phyloP scores from a whole-genome alignment of 495 filamentous ascomycete species.

The Hypoxylon lenormandii region DNA sequence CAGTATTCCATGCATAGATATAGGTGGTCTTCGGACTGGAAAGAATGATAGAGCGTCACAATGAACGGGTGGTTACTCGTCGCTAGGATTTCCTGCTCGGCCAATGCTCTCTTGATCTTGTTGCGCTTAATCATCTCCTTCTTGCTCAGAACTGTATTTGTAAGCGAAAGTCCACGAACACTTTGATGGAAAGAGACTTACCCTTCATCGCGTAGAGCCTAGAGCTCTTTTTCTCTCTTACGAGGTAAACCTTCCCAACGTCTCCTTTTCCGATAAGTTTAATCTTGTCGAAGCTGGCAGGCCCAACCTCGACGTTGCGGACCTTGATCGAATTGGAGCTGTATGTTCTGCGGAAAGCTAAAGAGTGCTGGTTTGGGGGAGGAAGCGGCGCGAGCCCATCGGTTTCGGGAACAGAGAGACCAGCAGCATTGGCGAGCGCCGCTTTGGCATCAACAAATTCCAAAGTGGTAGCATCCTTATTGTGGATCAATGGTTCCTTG shows the following conservation, averaged over 20 bases:
- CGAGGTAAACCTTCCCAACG: conserved; percentile 97
- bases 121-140: conserved; percentile 99
- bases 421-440: conserved; percentile 43
- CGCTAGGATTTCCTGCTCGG: conserved; percentile 96
- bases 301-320: conserved; percentile 94
- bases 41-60: conserved; percentile 96
- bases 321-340: conserved; percentile 99
- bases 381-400: conserved; percentile 62
- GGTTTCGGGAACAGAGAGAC: conserved; percentile 53
- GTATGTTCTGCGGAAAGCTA: conserved; percentile 91
- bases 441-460: conserved; percentile 62
- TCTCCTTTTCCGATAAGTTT: conserved; percentile 98
- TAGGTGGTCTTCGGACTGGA: conserved; percentile 97
- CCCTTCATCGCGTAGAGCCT: conserved; percentile 99
- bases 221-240: conserved; percentile 95
- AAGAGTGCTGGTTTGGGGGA: conserved; percentile 62
- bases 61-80: conserved; percentile 99
- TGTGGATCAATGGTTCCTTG: conserved; percentile 77
- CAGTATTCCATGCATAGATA: conserved; percentile 99
- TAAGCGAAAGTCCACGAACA: conserved; percentile 50
- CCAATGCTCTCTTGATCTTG: conserved; percentile 98
- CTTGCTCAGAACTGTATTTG: conserved; percentile 86
- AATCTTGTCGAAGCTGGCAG: conserved; percentile 98
- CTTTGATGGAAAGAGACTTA: conserved; percentile 52
- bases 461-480: conserved; percentile 67